Conservation (phyloP, 768 basidiomycete genomes). For the Xerocomellus dryophilus region DNA sequence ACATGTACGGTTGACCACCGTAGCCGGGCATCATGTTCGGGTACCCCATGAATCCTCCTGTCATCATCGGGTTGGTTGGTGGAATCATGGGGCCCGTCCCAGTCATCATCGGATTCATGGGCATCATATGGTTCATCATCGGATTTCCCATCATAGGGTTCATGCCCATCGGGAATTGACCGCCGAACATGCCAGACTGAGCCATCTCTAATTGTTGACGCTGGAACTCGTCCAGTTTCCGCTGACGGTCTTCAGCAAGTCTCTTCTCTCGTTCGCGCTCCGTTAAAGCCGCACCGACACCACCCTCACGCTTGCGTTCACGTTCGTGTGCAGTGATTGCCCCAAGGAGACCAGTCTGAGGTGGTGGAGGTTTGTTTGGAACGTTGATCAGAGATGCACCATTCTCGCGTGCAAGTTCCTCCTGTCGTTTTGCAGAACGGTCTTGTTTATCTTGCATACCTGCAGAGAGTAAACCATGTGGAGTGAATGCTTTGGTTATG, state of each 20-base stretch:
- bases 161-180: conserved; percentile 41
- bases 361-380: conserved; percentile 91
- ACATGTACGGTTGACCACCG: conserved; percentile 74
- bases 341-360: conserved; percentile 92
- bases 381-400: conserved; percentile 94
- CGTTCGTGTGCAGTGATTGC: conserved; percentile 95
- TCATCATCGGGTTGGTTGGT: conserved; percentile 48
- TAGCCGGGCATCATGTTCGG: conserved; percentile 40
- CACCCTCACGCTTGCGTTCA: conserved; percentile 91
- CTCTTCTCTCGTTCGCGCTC: conserved; percentile 94
- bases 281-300: conserved; percentile 90
- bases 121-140: conserved; percentile 50
- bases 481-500: conserved; percentile 92
- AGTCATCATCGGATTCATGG: conserved; percentile 57
- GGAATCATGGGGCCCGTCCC: conserved; percentile 51
- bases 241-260: conserved; percentile 86
- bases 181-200: conserved; percentile 73
- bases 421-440: conserved; percentile 91
- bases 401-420: conserved; percentile 87
- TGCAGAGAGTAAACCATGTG: conserved; percentile 90
- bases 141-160: conserved; percentile 77
- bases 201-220: conserved; percentile 88
- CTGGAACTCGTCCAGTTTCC: conserved; percentile 89
- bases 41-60: conserved; percentile 47
- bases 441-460: conserved; percentile 96